phyloP scores from a whole-genome alignment of 768 basidiomycete genomes.

The Pholiota molesta region DNA sequence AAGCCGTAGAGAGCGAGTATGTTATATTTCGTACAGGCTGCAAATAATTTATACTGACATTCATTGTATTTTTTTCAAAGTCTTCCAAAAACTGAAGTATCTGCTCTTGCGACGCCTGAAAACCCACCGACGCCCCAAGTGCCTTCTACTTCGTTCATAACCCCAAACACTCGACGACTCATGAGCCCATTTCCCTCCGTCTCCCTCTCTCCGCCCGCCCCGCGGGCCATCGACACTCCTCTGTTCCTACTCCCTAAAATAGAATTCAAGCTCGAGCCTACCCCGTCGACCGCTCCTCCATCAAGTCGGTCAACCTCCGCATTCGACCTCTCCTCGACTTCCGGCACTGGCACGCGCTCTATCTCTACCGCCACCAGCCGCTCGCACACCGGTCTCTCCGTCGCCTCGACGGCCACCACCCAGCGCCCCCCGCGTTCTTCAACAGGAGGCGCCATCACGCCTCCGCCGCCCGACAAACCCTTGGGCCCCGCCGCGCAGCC shows the following conservation, averaged over 20 bases:
- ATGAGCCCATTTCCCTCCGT: conserved; percentile 18
- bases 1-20: background rate
- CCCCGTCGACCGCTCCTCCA: background rate
- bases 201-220: conserved; percentile 16
- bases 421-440: background rate
- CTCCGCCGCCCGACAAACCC: conserved; percentile 44
- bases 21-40: background rate
- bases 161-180: conserved; percentile 1
- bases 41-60: background rate
- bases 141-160: background rate
- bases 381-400: background rate
- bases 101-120: background rate
- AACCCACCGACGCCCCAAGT: background rate
- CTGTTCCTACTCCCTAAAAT: background rate
- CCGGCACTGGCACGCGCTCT: background rate
- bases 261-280: background rate
- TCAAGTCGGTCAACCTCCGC: conserved; percentile 1
- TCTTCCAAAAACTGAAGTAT: background rate
- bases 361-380: background rate
- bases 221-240: background rate
- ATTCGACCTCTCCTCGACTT: background rate
- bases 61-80: background rate
- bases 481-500: conserved; percentile 52
- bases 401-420: background rate
- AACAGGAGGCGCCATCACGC: conserved; percentile 33